A percentile compares a stretch with the other conserved stretches of the same genome.
These are phyloP conservation scores for Phytophthora fragariaefolia DNA, from an alignment of 352 stramenopile genomes.

Conservation along the genomic window DNA sequence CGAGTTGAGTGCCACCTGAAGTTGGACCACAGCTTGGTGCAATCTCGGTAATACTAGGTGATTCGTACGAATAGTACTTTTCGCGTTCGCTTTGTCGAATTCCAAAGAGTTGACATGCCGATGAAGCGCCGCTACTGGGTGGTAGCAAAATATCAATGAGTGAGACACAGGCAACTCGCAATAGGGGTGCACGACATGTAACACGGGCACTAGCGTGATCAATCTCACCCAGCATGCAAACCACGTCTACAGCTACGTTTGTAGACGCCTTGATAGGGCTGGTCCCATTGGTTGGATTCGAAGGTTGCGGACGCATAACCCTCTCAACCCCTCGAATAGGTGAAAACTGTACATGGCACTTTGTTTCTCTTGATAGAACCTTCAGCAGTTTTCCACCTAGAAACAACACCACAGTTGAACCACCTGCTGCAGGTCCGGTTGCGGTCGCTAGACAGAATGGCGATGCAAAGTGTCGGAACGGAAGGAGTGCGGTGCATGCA, in stretches of 20 bases:
- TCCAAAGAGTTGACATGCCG: conserved; percentile 32
- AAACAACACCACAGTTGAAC: conserved; percentile 64
- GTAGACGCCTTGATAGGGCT: conserved; percentile 20
- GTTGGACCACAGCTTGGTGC: conserved; percentile 64
- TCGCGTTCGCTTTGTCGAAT: conserved; percentile 55
- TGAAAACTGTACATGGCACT: conserved; percentile 69
- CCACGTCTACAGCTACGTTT: conserved; percentile 37
- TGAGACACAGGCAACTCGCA: conserved; percentile 51
- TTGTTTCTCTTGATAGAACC: conserved; percentile 53
- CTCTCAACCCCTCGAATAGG: conserved; percentile 31
- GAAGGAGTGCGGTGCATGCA: conserved; percentile 61
- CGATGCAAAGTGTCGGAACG: conserved; percentile 62
- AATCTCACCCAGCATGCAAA: conserved; percentile 56
- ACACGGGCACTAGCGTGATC: conserved; percentile 51
- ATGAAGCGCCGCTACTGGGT: conserved; percentile 13
- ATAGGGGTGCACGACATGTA: conserved; percentile 60
- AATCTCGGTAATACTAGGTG: conserved; percentile 65
- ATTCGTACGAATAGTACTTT: conserved; percentile 76
- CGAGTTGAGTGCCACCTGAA: conserved; percentile 57
- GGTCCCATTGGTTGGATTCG: neutral
- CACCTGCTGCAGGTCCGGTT: conserved; percentile 65
- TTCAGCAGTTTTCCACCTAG: conserved; percentile 58
- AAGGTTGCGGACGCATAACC: neutral
- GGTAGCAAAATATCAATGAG: conserved; percentile 59
- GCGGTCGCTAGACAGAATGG: conserved; percentile 72